phyloP scores from a whole-genome alignment of 495 filamentous ascomycete genomes.

The Hypoxylon fragiforme region DNA sequence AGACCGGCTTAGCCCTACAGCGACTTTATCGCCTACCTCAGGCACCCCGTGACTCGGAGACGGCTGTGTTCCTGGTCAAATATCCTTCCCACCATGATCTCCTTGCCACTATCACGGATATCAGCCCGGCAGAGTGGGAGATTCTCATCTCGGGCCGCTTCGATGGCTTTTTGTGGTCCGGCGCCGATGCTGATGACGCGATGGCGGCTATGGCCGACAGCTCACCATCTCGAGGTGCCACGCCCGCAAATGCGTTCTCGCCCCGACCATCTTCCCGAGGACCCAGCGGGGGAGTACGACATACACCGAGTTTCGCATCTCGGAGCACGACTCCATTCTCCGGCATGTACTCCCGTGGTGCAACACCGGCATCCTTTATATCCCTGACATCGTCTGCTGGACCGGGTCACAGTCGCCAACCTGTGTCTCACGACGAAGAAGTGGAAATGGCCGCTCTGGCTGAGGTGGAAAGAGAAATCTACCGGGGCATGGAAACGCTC shows the following conservation, averaged over 20 bases:
- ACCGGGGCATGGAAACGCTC: constrained; percentile 86
- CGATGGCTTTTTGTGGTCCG: constrained; percentile 94
- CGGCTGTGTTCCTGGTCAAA: constrained; percentile 85
- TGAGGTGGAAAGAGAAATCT: constrained; percentile 92
- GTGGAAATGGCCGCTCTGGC: constrained; percentile 87
- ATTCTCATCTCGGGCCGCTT: constrained; percentile 94
- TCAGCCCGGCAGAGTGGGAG: constrained; percentile 91
- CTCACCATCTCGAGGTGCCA: constrained; percentile 58
- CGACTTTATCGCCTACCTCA: constrained; percentile 75
- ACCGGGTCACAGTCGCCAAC: constrained; percentile 42
- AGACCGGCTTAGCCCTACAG: constrained; percentile 75
- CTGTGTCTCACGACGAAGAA: constrained; percentile 89
- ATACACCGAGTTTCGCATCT: constrained; percentile 36
- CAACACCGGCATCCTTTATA: constrained; percentile 49
- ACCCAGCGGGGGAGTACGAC: constrained; percentile 30
- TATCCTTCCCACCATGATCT: constrained; percentile 82
- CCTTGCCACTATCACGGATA: constrained; percentile 81
- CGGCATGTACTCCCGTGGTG: constrained; percentile 37
- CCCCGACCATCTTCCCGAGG: constrained; percentile 40
- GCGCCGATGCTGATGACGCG: constrained; percentile 68
- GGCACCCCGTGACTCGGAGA: constrained; percentile 78
- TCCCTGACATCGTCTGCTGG: constrained; percentile 45
- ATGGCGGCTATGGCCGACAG: constrained; percentile 42
- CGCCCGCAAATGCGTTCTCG: constrained; percentile 53
- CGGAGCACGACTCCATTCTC: constrained; percentile 43